phyloP scores from a whole-genome alignment of 2,329 filamentous ascomycete genomes.

The Penicillium glabrum region DNA sequence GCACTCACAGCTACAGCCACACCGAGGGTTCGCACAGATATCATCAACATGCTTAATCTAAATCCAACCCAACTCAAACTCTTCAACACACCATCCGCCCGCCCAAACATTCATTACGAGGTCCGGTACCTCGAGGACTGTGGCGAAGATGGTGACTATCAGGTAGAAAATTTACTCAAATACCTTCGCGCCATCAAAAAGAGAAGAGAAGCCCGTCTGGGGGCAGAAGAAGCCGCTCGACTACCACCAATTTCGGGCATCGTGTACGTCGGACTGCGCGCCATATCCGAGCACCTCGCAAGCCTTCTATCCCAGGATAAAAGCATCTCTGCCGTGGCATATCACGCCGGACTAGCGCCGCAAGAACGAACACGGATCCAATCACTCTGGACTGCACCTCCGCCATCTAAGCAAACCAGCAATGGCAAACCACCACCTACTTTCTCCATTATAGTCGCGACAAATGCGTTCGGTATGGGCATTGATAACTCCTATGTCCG shows the following conservation, averaged over 20 bases:
- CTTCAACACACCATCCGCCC: conserved; percentile 80
- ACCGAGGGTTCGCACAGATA: conserved; percentile 73
- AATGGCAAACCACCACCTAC: conserved; percentile 48
- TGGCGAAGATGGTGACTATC: conserved; percentile 54
- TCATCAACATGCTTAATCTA: conserved; percentile 72
- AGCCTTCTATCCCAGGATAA: conserved; percentile 31
- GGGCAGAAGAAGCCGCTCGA: conserved; percentile 15
- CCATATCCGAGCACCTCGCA: conserved; percentile 43
- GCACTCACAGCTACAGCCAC: conserved; percentile 93
- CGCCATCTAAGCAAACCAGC: background rate
- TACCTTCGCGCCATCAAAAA: conserved; percentile 76
- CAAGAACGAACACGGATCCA: conserved; percentile 64
- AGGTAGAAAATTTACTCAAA: conserved; percentile 72
- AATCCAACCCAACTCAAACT: conserved; percentile 63
- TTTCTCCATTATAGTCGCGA: conserved; percentile 91
- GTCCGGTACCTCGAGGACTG: conserved; percentile 61
- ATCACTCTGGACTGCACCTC: conserved; percentile 39
- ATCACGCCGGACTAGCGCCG: conserved; percentile 66
- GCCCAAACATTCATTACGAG: conserved; percentile 87
- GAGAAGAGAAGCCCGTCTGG: conserved; percentile 60
- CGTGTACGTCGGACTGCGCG: conserved; percentile 47
- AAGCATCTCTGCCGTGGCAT: conserved; percentile 45
- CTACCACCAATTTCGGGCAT: conserved; percentile 46
- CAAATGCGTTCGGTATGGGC: conserved; percentile 96
- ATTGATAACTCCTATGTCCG: conserved; percentile 95